Percentiles rank a stretch among this genome's conserved stretches.
Conservation (phyloP, 192 early-diverging fungal genomes). For the Coemansia sp. region DNA sequence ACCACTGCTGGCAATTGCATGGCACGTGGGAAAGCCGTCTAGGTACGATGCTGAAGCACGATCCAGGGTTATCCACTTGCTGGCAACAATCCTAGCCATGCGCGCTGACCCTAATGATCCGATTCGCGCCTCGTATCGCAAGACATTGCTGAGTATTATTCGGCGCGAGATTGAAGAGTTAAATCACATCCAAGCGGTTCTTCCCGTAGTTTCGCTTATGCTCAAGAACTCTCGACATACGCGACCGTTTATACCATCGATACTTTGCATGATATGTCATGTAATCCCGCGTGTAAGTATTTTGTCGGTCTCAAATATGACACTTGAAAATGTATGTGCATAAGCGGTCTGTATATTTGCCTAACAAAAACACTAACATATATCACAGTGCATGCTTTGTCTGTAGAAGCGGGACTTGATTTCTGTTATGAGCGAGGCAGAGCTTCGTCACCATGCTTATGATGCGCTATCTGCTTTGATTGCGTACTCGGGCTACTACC, state of each 20-base stretch:
- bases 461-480: conserved; percentile 26
- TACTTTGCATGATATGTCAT: conserved; percentile 25
- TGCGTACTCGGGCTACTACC: conserved; percentile 41
- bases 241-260: conserved; percentile 35
- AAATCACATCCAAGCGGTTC: conserved; percentile 20
- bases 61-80: conserved; percentile 7
- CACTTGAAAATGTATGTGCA: no score
- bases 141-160: conserved; percentile 22
- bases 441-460: conserved; percentile 19
- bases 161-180: conserved; percentile 14
- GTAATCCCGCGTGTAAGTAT: conserved; percentile 26
- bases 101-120: conserved; percentile 20
- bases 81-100: conserved; percentile 19
- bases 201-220: conserved; percentile 22
- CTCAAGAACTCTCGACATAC: conserved; percentile 31
- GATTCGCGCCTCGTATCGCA: conserved; percentile 11
- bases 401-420: not conserved
- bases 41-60: conserved; percentile 1
- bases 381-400: no score
- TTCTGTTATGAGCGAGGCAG: conserved; percentile 13
- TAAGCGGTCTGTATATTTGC: no score
- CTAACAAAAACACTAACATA: no score
- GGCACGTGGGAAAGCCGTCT: conserved; percentile 9
- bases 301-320: not conserved
- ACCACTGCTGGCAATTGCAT: conserved; percentile 24